phyloP scores from a whole-genome alignment of 106 monocot genomes.

The Xerophyta viscosa region DNA sequence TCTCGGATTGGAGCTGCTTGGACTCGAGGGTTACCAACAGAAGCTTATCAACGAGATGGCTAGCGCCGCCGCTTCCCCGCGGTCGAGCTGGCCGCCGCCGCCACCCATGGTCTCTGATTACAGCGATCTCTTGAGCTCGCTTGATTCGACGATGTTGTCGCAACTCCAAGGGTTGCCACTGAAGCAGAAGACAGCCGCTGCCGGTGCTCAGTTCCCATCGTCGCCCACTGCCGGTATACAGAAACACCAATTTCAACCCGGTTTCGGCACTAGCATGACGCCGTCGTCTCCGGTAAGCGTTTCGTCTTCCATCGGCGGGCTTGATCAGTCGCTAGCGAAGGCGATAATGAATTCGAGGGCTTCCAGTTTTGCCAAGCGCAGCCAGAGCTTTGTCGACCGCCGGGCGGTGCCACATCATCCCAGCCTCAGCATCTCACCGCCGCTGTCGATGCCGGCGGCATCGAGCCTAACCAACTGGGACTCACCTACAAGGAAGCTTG shows the following conservation, averaged over 20 bases:
- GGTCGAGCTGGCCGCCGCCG: not conserved
- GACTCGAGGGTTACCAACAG: slow-evolving; percentile 28
- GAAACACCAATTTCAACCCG: slow-evolving; percentile 18
- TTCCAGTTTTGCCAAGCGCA: slow-evolving; percentile 63
- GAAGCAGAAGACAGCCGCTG: slow-evolving; percentile 9
- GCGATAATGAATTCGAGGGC: slow-evolving; percentile 78
- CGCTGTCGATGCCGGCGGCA: slow-evolving; percentile 1
- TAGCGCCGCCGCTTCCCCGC: not conserved
- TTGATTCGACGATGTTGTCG: slow-evolving; percentile 20
- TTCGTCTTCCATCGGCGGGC: slow-evolving; percentile 34
- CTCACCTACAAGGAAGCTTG: slow-evolving; percentile 58
- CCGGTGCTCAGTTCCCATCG: slow-evolving; percentile 13
- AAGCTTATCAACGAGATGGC: slow-evolving; percentile 51
- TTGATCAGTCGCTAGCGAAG: slow-evolving; percentile 65
- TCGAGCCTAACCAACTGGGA: slow-evolving; percentile 51
- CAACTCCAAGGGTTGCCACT: slow-evolving; percentile 31
- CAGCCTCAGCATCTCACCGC: slow-evolving; percentile 4
- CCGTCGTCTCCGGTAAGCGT: slow-evolving; percentile 28
- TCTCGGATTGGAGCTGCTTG: not conserved
- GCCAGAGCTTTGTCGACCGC: slow-evolving; percentile 93
- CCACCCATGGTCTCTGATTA: too few relatives aligned
- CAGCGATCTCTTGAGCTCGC: slow-evolving; percentile 13
- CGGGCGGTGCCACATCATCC: slow-evolving; percentile 15
- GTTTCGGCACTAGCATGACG: slow-evolving; percentile 20
- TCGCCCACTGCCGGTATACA: slow-evolving; percentile 13